phyloP scores from a whole-genome alignment of 345 rosid species.

The Microthlaspi erraticum region DNA sequence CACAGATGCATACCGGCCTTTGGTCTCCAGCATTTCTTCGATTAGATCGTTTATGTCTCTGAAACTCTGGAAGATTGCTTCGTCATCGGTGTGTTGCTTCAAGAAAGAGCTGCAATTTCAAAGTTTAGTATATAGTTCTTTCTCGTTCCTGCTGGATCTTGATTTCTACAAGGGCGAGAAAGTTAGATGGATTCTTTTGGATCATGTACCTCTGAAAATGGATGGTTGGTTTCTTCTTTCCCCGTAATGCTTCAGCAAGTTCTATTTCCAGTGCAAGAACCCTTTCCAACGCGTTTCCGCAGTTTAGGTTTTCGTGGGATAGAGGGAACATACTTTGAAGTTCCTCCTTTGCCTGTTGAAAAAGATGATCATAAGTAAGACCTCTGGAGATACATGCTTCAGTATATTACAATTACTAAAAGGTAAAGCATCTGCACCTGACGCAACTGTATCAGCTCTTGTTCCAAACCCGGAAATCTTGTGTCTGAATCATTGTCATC shows the following conservation, averaged over 20 bases:
- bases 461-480: slow-evolving; percentile 69
- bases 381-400: slow-evolving; percentile 28
- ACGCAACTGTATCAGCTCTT: slow-evolving; percentile 65
- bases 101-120: slow-evolving; percentile 74
- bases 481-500: slow-evolving; percentile 55
- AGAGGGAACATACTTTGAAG: slow-evolving; percentile 73
- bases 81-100: slow-evolving; percentile 78
- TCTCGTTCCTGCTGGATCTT: slow-evolving; percentile 20
- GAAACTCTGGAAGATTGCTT: slow-evolving; percentile 89
- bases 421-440: slow-evolving; percentile 56
- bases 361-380: slow-evolving; percentile 29
- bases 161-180: slow-evolving; percentile 10
- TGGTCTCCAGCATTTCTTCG: slow-evolving; percentile 77
- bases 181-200: not conserved
- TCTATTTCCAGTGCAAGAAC: slow-evolving; percentile 94
- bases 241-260: slow-evolving; percentile 84
- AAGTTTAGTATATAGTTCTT: not conserved
- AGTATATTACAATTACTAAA: slow-evolving; percentile 12
- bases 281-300: slow-evolving; percentile 79
- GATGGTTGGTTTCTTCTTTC: slow-evolving; percentile 66
- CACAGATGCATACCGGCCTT: slow-evolving; percentile 66
- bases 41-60: slow-evolving; percentile 90
- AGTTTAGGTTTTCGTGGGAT: slow-evolving; percentile 57
- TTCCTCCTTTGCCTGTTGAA: slow-evolving; percentile 83
- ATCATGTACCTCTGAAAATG: slow-evolving; percentile 76